phyloP scores from a whole-genome alignment of 2,329 filamentous ascomycete genomes.

The Monosporascus sp. region DNA sequence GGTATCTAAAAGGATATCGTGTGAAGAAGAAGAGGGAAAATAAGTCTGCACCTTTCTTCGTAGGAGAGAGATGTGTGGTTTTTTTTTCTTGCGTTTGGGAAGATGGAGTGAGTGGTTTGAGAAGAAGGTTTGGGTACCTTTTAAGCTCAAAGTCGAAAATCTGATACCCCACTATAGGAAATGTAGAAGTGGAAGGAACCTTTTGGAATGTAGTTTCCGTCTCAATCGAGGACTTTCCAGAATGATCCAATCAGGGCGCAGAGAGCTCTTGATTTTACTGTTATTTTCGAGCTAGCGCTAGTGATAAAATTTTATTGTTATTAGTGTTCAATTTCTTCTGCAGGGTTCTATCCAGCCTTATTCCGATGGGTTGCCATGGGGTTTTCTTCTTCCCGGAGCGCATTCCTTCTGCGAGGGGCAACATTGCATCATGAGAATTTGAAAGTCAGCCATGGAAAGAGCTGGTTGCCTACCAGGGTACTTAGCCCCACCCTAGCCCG shows the following conservation, averaged over 20 bases:
- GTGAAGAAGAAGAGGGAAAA: background rate
- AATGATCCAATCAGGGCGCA: background rate
- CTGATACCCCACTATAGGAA: background rate
- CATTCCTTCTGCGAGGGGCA: background rate
- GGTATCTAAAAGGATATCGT: slow-evolving; percentile 3
- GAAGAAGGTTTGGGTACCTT: background rate
- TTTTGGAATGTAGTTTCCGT: background rate
- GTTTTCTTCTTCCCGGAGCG: too few species aligned
- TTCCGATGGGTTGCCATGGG: too few species aligned
- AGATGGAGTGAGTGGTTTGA: background rate
- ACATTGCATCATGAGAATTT: background rate
- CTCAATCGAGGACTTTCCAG: background rate
- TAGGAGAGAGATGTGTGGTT: background rate
- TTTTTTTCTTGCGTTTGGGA: background rate
- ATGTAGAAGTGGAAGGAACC: background rate
- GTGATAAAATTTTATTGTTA: background rate
- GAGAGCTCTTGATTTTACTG: background rate
- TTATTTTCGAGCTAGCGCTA: background rate
- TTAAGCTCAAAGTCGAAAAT: background rate
- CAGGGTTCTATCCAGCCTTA: too few species aligned
- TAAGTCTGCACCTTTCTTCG: background rate
- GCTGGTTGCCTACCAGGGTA: background rate
- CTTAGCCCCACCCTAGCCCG: background rate
- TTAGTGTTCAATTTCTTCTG: too few species aligned
- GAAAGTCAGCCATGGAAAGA: background rate